Base-by-base conservation (phyloP, 768 basidiomycete genomes). In the Mycena vulgaris region DNA sequence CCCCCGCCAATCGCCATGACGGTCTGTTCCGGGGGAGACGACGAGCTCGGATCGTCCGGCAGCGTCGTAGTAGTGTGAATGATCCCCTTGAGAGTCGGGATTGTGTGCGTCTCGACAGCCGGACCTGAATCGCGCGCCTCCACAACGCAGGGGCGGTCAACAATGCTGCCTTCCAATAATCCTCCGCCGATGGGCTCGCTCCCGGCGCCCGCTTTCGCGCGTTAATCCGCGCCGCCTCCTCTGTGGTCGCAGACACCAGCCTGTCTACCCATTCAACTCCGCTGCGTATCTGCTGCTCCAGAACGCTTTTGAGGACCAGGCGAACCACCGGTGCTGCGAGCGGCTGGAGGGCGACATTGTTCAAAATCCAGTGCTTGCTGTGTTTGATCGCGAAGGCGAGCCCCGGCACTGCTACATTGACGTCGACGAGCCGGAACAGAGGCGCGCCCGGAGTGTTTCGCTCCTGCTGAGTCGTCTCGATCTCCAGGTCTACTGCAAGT, bases 291-390 rank as follows among this genome's bases (percentile, higher is more conserved):
- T 77, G 78, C 52, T 78, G 76, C 57, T 82, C 79, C 42, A 83
- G 23, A 8, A 75, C 68, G 7, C 60, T 63, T 62, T 77, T 73
- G 48, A 80, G 69, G 39, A 82, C 53, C 13, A 75, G 66, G 5
- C 76, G 72, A 13, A 83, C 77, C 1, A 78, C 42, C 0, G 83
- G 80, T 7, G 79, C 80, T 0, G 80, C 79, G 23, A 84, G 76
- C 0, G 80, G 82, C 63, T 84, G 80, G 23, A 84, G 67, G 8
- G 83, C 51, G 11, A 80, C 51, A 28, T 80, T 84, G 70, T 84
- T 84, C 25, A 84, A 58, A 40, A 84, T 78, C 82, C 82, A 84
- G 57, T 85, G 83, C 56, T 78, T 76, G 69, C 82, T 83, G 61
- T 80, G 62, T 33, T 79, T 75, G 47, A 85, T 75, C 51, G 68